These are phyloP conservation scores for Neopestalotiopsis clavispora DNA, from an alignment of 2,329 filamentous ascomycete species.

Conservation along the genomic window DNA sequence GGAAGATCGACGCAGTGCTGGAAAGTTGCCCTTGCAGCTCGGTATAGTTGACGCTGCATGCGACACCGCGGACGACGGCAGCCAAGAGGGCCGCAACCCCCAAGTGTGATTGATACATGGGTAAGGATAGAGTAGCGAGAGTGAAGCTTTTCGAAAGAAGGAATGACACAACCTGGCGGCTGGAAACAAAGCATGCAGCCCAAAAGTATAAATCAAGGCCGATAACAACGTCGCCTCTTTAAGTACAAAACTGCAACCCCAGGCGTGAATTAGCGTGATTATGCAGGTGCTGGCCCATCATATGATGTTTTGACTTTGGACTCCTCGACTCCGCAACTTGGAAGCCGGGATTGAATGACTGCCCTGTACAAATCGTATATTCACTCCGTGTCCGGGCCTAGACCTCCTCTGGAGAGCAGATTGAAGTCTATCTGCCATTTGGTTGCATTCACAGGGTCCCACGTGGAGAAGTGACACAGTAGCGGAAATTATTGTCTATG, in stretches of 20 bases:
- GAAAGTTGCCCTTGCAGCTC: constrained; percentile 26
- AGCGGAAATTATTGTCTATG: not conserved
- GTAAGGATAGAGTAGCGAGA: not conserved
- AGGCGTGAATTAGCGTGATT: not conserved
- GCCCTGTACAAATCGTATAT: not conserved
- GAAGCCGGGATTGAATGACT: not conserved
- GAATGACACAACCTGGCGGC: not conserved
- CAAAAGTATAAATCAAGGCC: not conserved
- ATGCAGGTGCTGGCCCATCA: not conserved
- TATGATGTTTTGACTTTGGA: not conserved
- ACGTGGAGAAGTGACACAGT: not conserved
- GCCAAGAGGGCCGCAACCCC: not conserved
- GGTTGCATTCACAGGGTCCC: not conserved
- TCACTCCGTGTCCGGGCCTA: not conserved
- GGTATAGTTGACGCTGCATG: constrained; percentile 2
- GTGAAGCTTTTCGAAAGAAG: not conserved
- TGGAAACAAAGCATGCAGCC: constrained; percentile 7
- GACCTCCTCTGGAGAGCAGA: not conserved
- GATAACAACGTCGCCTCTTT: not conserved
- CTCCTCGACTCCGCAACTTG: not conserved
- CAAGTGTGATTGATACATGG: not conserved
- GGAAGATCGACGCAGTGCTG: constrained; percentile 32
- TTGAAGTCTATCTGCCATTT: not conserved
- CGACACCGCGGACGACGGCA: not conserved
- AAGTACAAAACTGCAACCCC: not conserved